Base-by-base conservation (phyloP, 805 yeast genomes). In the Ogataea trehalophila region DNA sequence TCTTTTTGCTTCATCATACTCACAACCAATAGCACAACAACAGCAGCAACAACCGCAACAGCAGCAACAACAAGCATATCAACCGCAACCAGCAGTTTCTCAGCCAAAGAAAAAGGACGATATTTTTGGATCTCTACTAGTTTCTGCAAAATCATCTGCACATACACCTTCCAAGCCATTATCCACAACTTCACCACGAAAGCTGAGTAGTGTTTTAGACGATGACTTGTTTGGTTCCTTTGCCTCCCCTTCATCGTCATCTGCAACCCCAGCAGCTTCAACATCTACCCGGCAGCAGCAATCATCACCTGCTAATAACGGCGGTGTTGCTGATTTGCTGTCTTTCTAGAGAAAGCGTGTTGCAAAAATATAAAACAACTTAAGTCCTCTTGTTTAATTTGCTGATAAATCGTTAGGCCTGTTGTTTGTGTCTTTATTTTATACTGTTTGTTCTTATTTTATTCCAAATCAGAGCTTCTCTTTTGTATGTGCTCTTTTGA, bases 91-190 rank as follows among this genome's bases (percentile, higher is more conserved):
- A n/a, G 72, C 72, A 5, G 66, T 70, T n/a, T 57, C 73, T 11
- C 68, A 69, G 48, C 66, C 73, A 5, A 61, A 59, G 42, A 69
- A 75, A 45, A 72, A 70, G 45, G 72, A 70, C 49, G 94, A 86
- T 60, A 85, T 91, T 0, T 86, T 86, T 65, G 83, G 91, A 22
- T 80, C 86, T 3, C 70, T 86, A 53, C 81, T 86, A 57, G 71
- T 79, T 8, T 67, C 79, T 26, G 95, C 95, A 6, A 81, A 85
- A 59, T 67, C 81, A 43, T 66, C 69, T 55, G 48, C 57, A n/a
- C 54, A 53, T 41, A 20, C 57, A 18, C 37, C 56, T 16, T 26
- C 57, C 6, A 43, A 54, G 33, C 53, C 64, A 38, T 22, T 29
- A 17, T 14, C 48, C 8, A 31, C 33, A 16, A 22, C 26, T 26